phyloP scores from a whole-genome alignment of 306 rosid species.

The Adenanthera pavonina region DNA sequence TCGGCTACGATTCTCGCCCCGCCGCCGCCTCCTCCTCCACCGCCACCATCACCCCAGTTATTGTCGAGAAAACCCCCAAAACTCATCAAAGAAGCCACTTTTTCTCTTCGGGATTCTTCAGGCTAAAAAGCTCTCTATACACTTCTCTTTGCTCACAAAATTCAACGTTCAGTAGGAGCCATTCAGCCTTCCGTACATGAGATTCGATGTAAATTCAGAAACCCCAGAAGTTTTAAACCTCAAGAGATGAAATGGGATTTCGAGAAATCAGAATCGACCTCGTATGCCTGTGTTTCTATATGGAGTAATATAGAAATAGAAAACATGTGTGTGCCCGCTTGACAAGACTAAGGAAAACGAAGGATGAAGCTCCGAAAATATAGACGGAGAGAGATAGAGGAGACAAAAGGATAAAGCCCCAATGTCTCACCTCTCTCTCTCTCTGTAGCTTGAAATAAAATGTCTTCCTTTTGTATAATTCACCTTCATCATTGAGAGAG shows the following conservation, averaged over 20 bases:
- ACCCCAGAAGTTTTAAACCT: slow-evolving; percentile 15
- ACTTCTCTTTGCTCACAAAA: background rate
- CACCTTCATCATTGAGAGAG: slow-evolving; percentile 46
- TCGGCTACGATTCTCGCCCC: slow-evolving; percentile 65
- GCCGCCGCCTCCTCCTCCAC: slow-evolving; percentile 47
- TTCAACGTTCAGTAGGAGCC: too few species aligned
- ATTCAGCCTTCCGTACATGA: slow-evolving; percentile 4
- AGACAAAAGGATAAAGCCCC: slow-evolving; percentile 63
- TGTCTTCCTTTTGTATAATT: slow-evolving; percentile 6
- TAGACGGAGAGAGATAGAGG: slow-evolving; percentile 56
- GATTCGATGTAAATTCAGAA: slow-evolving; percentile 20
- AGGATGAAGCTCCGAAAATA: slow-evolving; percentile 12
- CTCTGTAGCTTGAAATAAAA: slow-evolving; percentile 31
- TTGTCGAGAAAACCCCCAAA: slow-evolving; percentile 86
- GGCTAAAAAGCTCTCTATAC: background rate
- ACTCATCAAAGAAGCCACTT: slow-evolving; percentile 79
- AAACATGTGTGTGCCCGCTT: background rate
- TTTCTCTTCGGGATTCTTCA: background rate
- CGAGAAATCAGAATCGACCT: slow-evolving; percentile 14
- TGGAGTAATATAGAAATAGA: too few species aligned
- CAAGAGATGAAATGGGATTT: background rate
- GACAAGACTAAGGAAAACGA: slow-evolving; percentile 16
- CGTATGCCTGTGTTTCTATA: background rate
- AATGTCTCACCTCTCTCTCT: slow-evolving; percentile 61
- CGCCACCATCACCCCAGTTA: slow-evolving; percentile 66